A percentile compares a stretch with the other conserved stretches of the same genome.
Conservation (phyloP, 169 alveolate genomes). For the Plasmodium billcollinsi region DNA sequence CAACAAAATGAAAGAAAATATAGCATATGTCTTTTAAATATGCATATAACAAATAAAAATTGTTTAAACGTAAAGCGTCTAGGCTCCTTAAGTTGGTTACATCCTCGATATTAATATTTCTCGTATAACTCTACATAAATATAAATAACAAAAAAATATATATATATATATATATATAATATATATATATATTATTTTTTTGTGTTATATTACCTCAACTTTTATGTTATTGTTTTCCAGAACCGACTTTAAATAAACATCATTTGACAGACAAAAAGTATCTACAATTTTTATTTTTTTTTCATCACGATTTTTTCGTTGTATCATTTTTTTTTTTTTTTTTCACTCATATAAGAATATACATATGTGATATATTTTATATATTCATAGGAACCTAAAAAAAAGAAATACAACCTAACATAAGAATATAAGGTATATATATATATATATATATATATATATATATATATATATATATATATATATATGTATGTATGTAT, state of each 20-base stretch:
- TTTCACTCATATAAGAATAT: too few species aligned
- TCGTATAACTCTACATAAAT: constrained; percentile 19
- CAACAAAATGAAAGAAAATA: constrained; percentile 30
- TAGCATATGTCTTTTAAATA: constrained; percentile 39
- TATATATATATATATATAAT: constrained; percentile 2
- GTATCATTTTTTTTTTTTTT: neutral
- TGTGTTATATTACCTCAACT: constrained; percentile 20
- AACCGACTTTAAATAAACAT: constrained; percentile 14
- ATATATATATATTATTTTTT: neutral
- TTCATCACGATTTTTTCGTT: neutral
- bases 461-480: too few species aligned
- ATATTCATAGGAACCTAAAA: too few species aligned
- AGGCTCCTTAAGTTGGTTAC: constrained; percentile 12
- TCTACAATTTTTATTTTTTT: constrained; percentile 9
- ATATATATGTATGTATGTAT: too few species aligned
- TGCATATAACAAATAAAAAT: constrained; percentile 28
- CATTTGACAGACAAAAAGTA: constrained; percentile 39
- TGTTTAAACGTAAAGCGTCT: constrained; percentile 21
- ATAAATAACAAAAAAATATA: neutral
- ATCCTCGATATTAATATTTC: constrained; percentile 52
- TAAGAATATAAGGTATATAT: too few species aligned
- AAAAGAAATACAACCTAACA: too few species aligned
- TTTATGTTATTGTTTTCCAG: constrained; percentile 36
- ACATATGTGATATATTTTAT: too few species aligned
- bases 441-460: too few species aligned